Evolutionary conservation across 495 filamentous ascomycete genomes (phyloP).

Genomic region (Rostrohypoxylon terebratum): DNA sequence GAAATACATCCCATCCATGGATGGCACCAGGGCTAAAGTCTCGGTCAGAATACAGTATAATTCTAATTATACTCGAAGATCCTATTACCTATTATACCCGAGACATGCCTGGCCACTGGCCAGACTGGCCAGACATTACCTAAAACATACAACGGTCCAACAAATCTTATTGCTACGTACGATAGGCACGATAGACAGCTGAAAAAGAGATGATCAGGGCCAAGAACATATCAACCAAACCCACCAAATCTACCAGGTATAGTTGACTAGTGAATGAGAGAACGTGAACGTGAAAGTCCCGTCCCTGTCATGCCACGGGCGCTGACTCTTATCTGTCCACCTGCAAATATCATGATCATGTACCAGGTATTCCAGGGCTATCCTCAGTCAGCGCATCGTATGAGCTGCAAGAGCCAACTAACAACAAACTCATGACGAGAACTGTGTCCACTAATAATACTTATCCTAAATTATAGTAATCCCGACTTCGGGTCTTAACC

Average conservation of each 20-base stretch:
- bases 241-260: slow-evolving; percentile 1
- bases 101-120: not conserved
- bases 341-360: slow-evolving; percentile 23
- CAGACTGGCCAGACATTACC: not conserved
- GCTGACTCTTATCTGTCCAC: slow-evolving; percentile 31
- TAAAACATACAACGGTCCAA: not conserved
- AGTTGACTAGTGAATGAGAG: slow-evolving; percentile 15
- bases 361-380: not conserved
- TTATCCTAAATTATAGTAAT: slow-evolving; percentile 21
- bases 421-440: slow-evolving; percentile 23
- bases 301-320: slow-evolving; percentile 12
- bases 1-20: slow-evolving; percentile 7
- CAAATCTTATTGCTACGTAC: slow-evolving; percentile 1
- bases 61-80: slow-evolving; percentile 7
- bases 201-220: slow-evolving; percentile 13
- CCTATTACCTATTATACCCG: slow-evolving; percentile 5
- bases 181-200: slow-evolving; percentile 25
- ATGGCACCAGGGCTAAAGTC: not conserved
- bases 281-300: too few species aligned
- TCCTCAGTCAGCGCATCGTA: slow-evolving; percentile 43
- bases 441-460: slow-evolving; percentile 25
- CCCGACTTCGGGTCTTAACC: slow-evolving; percentile 30
- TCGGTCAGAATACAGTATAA: not conserved
- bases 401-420: slow-evolving; percentile 34
- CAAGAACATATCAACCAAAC: not conserved